These are phyloP conservation scores for Hanseniaspora meyeri DNA, from an alignment of 805 yeast genomes.

Conservation along the genomic window DNA sequence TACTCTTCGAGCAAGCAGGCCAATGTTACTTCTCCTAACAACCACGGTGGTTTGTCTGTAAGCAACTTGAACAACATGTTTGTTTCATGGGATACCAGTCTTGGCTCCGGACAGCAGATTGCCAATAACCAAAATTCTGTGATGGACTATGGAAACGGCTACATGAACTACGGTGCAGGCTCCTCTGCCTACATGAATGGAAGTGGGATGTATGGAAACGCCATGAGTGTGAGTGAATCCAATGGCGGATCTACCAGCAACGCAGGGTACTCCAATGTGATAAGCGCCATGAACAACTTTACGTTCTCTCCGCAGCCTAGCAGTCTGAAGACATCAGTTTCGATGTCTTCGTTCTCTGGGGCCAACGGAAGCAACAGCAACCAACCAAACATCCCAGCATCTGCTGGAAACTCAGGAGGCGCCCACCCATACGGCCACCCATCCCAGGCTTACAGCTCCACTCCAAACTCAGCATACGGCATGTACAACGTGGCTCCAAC, in stretches of 20 bases:
- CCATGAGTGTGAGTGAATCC: neutral
- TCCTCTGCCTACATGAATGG: neutral
- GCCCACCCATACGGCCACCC: neutral
- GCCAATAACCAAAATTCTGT: neutral
- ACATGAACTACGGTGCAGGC: neutral
- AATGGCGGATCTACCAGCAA: neutral
- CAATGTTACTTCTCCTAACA: neutral
- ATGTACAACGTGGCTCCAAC: neutral
- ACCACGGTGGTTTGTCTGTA: neutral
- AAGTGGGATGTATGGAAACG: neutral
- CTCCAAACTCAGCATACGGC: neutral
- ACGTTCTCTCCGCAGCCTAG: neutral
- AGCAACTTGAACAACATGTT: conserved; percentile 6
- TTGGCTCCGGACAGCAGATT: neutral
- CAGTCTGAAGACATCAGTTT: neutral
- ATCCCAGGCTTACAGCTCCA: neutral
- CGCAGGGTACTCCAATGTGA: neutral
- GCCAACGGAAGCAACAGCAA: neutral
- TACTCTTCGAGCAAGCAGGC: neutral
- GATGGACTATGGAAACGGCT: neutral
- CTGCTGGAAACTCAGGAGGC: neutral
- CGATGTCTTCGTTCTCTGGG: conserved; percentile 2
- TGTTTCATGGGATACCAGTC: conserved; percentile 9
- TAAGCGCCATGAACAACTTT: conserved; percentile 8
- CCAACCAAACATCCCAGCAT: neutral